Conservation (phyloP, 164 flowering plant species). For the Stephania yunnanensis region DNA sequence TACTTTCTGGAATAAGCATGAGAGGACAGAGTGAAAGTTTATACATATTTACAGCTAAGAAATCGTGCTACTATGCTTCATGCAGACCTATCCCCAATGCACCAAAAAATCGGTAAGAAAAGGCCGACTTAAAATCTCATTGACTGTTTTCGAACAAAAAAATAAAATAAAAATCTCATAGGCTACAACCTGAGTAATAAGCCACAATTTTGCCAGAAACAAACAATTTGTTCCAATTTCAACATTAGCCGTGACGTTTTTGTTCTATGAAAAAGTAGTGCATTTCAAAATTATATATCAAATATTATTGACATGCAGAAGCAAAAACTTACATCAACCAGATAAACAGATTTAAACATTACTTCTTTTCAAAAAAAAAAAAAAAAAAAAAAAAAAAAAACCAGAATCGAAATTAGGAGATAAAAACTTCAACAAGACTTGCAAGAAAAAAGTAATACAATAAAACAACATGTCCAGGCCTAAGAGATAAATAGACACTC, state of each 20-base stretch:
- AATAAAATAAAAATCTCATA: no score
- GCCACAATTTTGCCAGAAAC: background rate
- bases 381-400: no score
- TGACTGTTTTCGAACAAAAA: background rate
- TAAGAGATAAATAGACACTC: no score
- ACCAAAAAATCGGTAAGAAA: background rate
- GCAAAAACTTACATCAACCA: no score
- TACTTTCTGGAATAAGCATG: slow-evolving; percentile 43
- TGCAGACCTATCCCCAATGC: background rate
- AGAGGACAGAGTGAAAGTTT: background rate
- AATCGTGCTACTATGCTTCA: slow-evolving; percentile 1
- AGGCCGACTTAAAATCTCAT: background rate
- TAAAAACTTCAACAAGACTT: background rate
- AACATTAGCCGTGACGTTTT: background rate
- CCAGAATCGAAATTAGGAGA: background rate
- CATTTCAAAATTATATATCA: no score
- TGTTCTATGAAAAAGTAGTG: no score
- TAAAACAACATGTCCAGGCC: no score
- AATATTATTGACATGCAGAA: background rate
- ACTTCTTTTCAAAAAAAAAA: no score
- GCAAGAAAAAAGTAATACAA: background rate
- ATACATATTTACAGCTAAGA: background rate
- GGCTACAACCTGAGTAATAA: background rate
- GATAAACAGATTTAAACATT: no score
- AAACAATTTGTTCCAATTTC: background rate